Percentiles rank a stretch among this genome's conserved stretches.
Evolutionary conservation across 257 asterid genomes (phyloP).

Genomic region (Scutellaria minor): DNA sequence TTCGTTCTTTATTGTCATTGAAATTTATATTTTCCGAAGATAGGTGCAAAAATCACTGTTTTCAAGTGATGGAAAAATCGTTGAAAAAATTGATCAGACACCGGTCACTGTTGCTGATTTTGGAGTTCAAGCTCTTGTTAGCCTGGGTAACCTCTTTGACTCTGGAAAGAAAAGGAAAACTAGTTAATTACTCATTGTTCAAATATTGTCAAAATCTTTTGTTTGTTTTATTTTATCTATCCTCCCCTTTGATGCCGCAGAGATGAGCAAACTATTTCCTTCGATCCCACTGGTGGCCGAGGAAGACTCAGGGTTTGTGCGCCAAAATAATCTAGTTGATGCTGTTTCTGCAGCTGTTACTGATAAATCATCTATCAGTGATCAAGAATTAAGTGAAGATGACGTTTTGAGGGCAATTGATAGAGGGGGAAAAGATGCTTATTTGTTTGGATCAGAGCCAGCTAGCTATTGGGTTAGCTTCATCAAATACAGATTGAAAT

Average conservation of each 20-base stretch:
- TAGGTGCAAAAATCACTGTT: constrained; percentile 83
- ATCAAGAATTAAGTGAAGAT: constrained; percentile 50
- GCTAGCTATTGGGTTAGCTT: constrained; percentile 92
- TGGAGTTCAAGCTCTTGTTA: constrained; percentile 95
- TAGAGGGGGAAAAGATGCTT: constrained; percentile 89
- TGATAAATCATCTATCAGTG: constrained; percentile 49
- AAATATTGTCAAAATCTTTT: neutral
- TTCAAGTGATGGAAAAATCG: constrained; percentile 59
- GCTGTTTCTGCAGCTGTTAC: constrained; percentile 69
- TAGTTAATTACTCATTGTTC: neutral
- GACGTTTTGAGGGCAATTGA: constrained; percentile 82
- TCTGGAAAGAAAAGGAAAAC: neutral
- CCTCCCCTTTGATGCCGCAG: constrained; percentile 44
- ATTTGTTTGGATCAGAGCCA: constrained; percentile 62
- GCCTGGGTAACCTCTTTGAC: constrained; percentile 63
- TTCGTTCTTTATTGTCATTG: neutral
- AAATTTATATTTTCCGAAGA: constrained; percentile 30
- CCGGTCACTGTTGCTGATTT: constrained; percentile 97
- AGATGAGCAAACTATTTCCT: constrained; percentile 76
- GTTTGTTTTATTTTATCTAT: constrained; percentile 11
- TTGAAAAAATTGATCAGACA: constrained; percentile 77
- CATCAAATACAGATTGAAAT: constrained; percentile 9
- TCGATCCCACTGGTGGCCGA: constrained; percentile 93
- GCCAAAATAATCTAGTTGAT: constrained; percentile 70
- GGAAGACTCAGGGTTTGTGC: constrained; percentile 86